Percentiles rank a stretch among this genome's conserved stretches.
These are phyloP conservation scores for Camillea tinctor DNA, from an alignment of 2,329 filamentous ascomycete species.

Conservation along the genomic window DNA sequence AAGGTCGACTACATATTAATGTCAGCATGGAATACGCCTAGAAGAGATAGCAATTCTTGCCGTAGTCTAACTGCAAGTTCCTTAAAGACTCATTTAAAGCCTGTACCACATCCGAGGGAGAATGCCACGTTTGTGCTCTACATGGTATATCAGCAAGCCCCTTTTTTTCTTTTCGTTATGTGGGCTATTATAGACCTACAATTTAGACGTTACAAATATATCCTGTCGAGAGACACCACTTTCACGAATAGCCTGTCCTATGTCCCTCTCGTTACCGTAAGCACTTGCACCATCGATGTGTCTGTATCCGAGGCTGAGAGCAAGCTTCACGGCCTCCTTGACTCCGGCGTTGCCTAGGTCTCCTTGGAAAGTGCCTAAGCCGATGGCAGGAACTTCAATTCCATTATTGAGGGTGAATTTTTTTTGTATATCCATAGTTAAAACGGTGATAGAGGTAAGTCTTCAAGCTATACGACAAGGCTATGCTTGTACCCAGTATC, in stretches of 20 bases:
- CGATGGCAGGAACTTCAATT: constrained; percentile 20
- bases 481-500: no score
- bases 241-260: constrained; percentile 29
- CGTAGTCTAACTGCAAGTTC: constrained; percentile 7
- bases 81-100: background rate
- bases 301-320: constrained; percentile 26
- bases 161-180: background rate
- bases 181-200: constrained; percentile 16
- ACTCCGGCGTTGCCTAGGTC: constrained; percentile 24
- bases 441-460: background rate
- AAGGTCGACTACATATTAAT: constrained; percentile 11
- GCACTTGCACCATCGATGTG: constrained; percentile 28
- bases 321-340: constrained; percentile 26
- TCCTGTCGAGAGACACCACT: constrained; percentile 25
- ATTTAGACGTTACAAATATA: constrained; percentile 30
- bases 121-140: constrained; percentile 11
- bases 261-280: constrained; percentile 30
- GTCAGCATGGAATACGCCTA: background rate
- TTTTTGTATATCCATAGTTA: constrained; percentile 19
- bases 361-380: constrained; percentile 28
- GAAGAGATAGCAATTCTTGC: constrained; percentile 4
- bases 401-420: constrained; percentile 23
- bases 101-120: constrained; percentile 10
- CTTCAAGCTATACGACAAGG: no score
- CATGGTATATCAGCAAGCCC: background rate